Evolutionary conservation across 345 rosid genomes (phyloP), one percentile per base, ranked within the genome.

Genomic region (Eucalyptus polybractea): DNA sequence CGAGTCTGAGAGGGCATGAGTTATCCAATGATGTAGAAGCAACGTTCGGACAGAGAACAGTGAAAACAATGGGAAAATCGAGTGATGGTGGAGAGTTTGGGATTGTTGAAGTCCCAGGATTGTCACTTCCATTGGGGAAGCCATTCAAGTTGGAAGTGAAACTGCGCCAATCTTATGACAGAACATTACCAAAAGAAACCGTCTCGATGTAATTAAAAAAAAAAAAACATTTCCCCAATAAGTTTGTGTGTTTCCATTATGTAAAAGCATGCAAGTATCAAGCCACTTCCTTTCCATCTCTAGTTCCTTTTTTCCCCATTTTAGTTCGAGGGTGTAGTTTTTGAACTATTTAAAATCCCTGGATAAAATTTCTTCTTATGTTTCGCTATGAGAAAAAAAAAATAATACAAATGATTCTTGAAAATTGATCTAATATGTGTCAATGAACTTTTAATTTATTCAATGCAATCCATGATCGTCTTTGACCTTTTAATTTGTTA

Each of bases 61-160:
- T 16, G 76, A 65, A 6, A 31, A 19, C 11, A 31, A 60, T 29
- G 19, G 21, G 49, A 56, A 45, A n/a, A 29, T 56, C 83, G 6
- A 50, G 17, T 45, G 58, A 15, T 7, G 85, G 40, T 22, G 90
- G 72, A 45, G 58, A 54, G 88, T 89, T 89, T 37, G 33, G 8
- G 13, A 51, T 81, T 69, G 50, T 42, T 2, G 83, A 81, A n/a
- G 50, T 88, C 50, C 7, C 92, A 17, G 45, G 53, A 72, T 87
- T 95, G 19, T 86, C 92, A 4, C 50, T 93, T 76, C 93, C 60
- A 1, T 24, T 93, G 33, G 96, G 95, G 44, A 53, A 92, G 88
- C 91, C 92, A 87, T 95, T 95, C 88, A 88, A 91, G 88, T 90
- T 95, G 90, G 89, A 91, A 81, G 80, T 94, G 81, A 92, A 89